Evolutionary conservation across 2,329 filamentous ascomycete species (phyloP).

Genomic region (Paecilomyces niveus): DNA sequence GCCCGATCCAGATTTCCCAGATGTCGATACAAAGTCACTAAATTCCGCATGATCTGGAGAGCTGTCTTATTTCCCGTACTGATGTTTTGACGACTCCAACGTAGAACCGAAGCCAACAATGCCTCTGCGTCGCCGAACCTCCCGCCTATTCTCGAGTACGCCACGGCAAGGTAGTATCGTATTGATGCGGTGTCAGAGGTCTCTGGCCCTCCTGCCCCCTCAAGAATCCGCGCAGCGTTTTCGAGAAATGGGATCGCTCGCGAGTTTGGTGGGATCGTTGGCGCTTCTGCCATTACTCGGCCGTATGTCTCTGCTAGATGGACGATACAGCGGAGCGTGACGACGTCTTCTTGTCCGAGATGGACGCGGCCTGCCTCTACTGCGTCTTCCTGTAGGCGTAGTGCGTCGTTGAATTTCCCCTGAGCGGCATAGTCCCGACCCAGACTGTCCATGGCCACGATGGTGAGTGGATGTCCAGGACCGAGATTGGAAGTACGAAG

Average conservation of each 20-base stretch:
- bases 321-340: slow-evolving; percentile 8
- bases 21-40: slow-evolving; percentile 8
- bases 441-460: slow-evolving; percentile 9
- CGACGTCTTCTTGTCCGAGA: slow-evolving; percentile 5
- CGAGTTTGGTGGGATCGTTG: slow-evolving; percentile 4
- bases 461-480: slow-evolving; percentile 8
- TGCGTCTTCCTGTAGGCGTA: slow-evolving; percentile 8
- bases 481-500: slow-evolving; percentile 6
- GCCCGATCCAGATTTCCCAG: slow-evolving; percentile 8
- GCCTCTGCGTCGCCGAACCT: slow-evolving; percentile 5
- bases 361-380: slow-evolving; percentile 8
- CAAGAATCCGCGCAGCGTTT: slow-evolving; percentile 5
- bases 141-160: slow-evolving; percentile 7
- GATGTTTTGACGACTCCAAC: slow-evolving; percentile 7
- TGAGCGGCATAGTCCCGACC: slow-evolving; percentile 9
- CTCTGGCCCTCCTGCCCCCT: slow-evolving; percentile 5
- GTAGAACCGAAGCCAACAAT: slow-evolving; percentile 4
- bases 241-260: slow-evolving; percentile 5
- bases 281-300: slow-evolving; percentile 7
- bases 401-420: slow-evolving; percentile 5
- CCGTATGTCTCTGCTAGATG: slow-evolving; percentile 8
- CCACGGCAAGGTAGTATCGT: slow-evolving; percentile 8
- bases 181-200: slow-evolving; percentile 8
- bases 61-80: slow-evolving; percentile 3
- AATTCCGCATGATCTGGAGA: slow-evolving; percentile 6